A percentile compares a stretch with the other conserved stretches of the same genome.
Evolutionary conservation across 345 rosid species (phyloP).

Genomic region (Murraya koenigii): DNA sequence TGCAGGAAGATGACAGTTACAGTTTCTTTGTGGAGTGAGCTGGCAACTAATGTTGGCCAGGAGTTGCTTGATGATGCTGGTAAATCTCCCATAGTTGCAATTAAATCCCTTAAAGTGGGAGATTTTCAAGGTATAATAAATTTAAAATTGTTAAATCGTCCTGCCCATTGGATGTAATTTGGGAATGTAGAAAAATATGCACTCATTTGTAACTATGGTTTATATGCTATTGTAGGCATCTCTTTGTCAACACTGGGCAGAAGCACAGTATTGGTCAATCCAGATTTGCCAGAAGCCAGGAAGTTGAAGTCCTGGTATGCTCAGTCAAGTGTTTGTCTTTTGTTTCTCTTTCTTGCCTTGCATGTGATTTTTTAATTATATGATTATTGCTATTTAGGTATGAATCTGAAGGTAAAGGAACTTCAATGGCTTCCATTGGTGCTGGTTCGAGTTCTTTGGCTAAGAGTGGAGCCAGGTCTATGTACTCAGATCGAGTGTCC

Average conservation of each 20-base stretch:
- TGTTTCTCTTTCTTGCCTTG: background rate
- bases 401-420: constrained; percentile 79
- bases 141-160: background rate
- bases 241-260: constrained; percentile 68
- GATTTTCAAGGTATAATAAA: constrained; percentile 79
- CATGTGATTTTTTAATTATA: background rate
- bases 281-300: constrained; percentile 69
- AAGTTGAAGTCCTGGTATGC: constrained; percentile 68
- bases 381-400: constrained; percentile 41
- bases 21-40: constrained; percentile 84
- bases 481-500: constrained; percentile 64
- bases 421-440: constrained; percentile 71
- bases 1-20: constrained; percentile 77
- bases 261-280: constrained; percentile 63
- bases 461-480: constrained; percentile 58
- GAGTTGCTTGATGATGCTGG: constrained; percentile 67
- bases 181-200: background rate
- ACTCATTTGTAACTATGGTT: background rate
- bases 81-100: constrained; percentile 67
- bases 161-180: background rate
- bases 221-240: constrained; percentile 47
- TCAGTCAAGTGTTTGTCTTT: background rate
- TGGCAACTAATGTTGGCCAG: constrained; percentile 76
- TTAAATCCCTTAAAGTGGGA: constrained; percentile 82
- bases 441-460: constrained; percentile 56